Conservation (phyloP, 2,329 filamentous ascomycete species). For the Blastomyces percursus region DNA sequence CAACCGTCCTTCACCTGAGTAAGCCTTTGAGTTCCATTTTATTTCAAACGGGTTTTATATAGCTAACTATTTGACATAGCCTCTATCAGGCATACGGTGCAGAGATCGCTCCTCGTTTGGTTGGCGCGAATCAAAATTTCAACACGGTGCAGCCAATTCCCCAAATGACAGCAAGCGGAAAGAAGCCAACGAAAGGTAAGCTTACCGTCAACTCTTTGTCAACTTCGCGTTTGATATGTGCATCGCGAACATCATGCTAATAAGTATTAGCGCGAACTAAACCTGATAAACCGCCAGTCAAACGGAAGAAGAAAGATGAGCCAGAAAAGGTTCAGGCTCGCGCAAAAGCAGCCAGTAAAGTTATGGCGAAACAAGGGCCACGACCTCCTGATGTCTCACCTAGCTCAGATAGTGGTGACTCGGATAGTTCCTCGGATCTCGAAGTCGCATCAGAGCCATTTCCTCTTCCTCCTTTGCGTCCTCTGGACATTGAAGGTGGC, state of each 20-base stretch:
- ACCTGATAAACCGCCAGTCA: constrained; percentile 11
- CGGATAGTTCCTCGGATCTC: constrained; percentile 41
- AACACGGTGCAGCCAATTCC: background rate
- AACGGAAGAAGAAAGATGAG: constrained; percentile 11
- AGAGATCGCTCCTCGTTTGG: constrained; percentile 1
- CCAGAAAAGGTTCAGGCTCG: constrained; percentile 7
- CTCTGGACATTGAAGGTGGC: constrained; percentile 42
- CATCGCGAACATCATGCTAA: background rate
- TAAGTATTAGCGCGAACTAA: constrained; percentile 6
- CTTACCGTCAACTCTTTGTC: background rate
- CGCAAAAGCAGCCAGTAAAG: constrained; percentile 16
- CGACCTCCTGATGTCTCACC: constrained; percentile 34
- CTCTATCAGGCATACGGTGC: background rate
- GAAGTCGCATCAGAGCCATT: constrained; percentile 44
- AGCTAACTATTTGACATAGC: background rate
- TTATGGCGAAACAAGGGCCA: constrained; percentile 14
- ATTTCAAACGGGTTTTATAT: background rate
- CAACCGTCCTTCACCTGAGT: background rate
- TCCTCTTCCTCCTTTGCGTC: constrained; percentile 43
- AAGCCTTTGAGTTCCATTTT: background rate
- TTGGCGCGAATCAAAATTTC: background rate
- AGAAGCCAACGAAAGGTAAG: constrained; percentile 2
- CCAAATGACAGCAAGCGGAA: background rate
- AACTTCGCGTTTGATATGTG: background rate
- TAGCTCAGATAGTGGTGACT: constrained; percentile 40